Evolutionary conservation across 2,329 filamentous ascomycete species (phyloP).

Genomic region (Neofusicoccum ribis): DNA sequence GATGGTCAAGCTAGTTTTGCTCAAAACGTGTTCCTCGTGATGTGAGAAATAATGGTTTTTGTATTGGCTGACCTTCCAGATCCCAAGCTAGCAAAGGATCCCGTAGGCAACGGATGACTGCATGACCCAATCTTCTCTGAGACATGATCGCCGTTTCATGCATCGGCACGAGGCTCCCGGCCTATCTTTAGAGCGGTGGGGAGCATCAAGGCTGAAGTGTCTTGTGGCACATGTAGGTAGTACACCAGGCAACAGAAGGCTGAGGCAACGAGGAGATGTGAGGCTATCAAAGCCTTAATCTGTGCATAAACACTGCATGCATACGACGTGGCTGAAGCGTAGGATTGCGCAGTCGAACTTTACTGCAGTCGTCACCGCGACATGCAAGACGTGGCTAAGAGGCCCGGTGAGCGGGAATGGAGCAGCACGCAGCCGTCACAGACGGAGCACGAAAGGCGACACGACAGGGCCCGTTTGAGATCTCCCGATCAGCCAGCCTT

Average conservation of each 20-base stretch:
- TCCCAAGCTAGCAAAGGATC: no score
- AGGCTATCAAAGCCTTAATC: no score
- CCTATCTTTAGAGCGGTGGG: not conserved
- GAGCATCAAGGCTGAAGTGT: not conserved
- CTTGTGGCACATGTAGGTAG: not conserved
- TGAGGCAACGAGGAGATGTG: not conserved
- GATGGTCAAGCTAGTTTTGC: not conserved
- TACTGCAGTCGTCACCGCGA: not conserved
- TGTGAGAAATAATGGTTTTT: no score
- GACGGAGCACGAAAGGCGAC: not conserved
- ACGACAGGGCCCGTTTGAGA: not conserved
- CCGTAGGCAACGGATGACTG: not conserved
- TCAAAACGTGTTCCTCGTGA: no score
- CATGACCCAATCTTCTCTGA: not conserved
- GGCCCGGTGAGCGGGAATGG: not conserved
- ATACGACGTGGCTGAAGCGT: no score
- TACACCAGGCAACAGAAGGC: no score
- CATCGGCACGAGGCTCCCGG: not conserved
- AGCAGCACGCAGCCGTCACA: no score
- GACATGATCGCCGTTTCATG: not conserved
- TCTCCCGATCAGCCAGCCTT: not conserved
- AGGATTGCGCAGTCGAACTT: no score
- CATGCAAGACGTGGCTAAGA: no score
- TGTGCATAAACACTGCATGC: no score
- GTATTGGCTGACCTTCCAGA: no score